Conservation (phyloP, 306 rosid species). For the Argentina anserina region DNA sequence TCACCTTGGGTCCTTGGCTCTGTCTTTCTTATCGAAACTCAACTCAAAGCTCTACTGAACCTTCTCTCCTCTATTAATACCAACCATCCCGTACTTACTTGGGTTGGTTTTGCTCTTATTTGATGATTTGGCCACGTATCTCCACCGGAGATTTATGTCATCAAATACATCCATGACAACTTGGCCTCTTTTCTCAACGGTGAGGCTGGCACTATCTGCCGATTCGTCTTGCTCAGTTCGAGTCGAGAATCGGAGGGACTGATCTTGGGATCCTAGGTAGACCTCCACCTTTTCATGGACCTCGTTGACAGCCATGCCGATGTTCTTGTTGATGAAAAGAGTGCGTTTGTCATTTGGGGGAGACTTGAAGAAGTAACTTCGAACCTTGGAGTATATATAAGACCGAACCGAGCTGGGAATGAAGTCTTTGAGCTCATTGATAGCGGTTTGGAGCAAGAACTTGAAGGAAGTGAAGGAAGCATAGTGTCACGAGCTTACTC, state of each 20-base stretch:
- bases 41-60: slow-evolving; percentile 2
- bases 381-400: not conserved
- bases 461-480: slow-evolving; percentile 29
- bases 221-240: slow-evolving; percentile 16
- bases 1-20: slow-evolving; percentile 17
- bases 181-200: slow-evolving; percentile 20
- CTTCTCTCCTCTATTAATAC: not conserved
- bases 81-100: too few species aligned
- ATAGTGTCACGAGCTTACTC: too few species aligned
- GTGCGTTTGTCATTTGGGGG: slow-evolving; percentile 18
- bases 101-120: not conserved
- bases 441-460: not conserved
- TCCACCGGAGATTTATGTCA: not conserved
- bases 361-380: not conserved
- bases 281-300: slow-evolving; percentile 31
- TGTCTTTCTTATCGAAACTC: slow-evolving; percentile 26
- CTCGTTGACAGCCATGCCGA: slow-evolving; percentile 25
- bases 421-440: slow-evolving; percentile 24
- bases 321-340: slow-evolving; percentile 23
- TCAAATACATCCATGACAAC: slow-evolving; percentile 12
- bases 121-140: not conserved
- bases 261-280: slow-evolving; percentile 30
- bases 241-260: slow-evolving; percentile 4
- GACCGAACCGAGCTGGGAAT: not conserved
- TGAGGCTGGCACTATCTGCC: slow-evolving; percentile 16